phyloP scores from a whole-genome alignment of 2,329 filamentous ascomycete genomes.

The Curvularia verruculosa region DNA sequence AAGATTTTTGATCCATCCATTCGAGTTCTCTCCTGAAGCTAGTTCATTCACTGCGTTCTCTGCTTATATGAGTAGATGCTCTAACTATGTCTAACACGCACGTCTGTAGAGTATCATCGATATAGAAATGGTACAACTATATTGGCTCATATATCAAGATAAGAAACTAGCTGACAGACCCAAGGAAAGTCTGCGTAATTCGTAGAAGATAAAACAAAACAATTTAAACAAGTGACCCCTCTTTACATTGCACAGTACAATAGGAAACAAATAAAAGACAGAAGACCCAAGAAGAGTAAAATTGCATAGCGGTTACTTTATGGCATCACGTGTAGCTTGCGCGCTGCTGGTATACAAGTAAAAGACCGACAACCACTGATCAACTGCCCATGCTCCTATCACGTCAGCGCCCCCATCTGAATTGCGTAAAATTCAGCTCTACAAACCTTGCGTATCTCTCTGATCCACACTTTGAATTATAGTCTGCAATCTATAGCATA shows the following conservation, averaged over 20 bases:
- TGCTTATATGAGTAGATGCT: background rate
- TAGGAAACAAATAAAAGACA: background rate
- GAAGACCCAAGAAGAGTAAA: background rate
- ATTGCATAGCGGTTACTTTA: background rate
- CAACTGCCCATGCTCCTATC: background rate
- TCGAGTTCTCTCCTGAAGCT: background rate
- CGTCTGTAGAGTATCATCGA: background rate
- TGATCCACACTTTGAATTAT: background rate
- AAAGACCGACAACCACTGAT: background rate
- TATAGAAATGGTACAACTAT: background rate
- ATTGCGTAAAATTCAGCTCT: background rate
- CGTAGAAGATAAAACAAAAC: background rate
- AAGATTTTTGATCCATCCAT: background rate
- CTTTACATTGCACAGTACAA: background rate
- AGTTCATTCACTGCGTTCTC: background rate
- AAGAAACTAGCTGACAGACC: too few relatives aligned
- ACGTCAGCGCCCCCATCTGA: background rate
- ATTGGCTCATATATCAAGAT: background rate
- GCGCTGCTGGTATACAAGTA: background rate
- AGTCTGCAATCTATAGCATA: background rate
- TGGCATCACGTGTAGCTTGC: background rate
- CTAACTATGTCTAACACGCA: background rate
- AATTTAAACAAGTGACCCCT: background rate
- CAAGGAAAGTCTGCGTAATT: background rate
- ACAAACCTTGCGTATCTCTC: background rate